Conservation (phyloP, 2,329 filamentous ascomycete species). For the Neopestalotiopsis clavispora region DNA sequence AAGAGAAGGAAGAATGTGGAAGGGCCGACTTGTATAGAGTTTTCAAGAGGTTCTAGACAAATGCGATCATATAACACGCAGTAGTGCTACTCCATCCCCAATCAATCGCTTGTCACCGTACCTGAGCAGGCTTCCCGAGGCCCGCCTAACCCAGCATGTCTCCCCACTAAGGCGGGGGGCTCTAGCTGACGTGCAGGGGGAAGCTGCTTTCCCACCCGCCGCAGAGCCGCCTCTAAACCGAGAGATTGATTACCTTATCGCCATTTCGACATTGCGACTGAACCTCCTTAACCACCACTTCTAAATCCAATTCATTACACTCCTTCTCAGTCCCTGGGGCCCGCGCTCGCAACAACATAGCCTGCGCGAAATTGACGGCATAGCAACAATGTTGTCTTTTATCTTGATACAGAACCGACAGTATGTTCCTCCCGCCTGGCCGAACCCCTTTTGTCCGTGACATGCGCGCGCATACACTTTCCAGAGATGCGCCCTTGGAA, state of each 20-base stretch:
- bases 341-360: not conserved
- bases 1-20: too few species aligned
- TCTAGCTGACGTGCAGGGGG: too few species aligned
- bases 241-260: not conserved
- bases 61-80: not conserved
- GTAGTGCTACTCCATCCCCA: not conserved
- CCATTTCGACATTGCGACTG: not conserved
- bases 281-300: not conserved
- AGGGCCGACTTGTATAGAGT: too few species aligned
- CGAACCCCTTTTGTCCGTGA: not conserved
- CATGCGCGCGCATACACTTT: not conserved
- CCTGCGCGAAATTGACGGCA: not conserved
- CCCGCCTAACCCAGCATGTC: too few species aligned
- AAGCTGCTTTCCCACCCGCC: too few species aligned
- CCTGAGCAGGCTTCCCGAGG: not conserved
- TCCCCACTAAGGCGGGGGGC: too few species aligned
- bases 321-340: not conserved
- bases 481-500: too few species aligned
- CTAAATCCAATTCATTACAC: not conserved
- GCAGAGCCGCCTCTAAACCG: too few species aligned
- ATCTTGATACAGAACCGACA: conserved; percentile 49
- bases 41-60: too few species aligned
- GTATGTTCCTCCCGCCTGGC: conserved; percentile 30
- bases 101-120: not conserved
- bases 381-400: conserved; percentile 43